Conservation (phyloP, 345 rosid genomes). For the Geranium rotundifolium region DNA sequence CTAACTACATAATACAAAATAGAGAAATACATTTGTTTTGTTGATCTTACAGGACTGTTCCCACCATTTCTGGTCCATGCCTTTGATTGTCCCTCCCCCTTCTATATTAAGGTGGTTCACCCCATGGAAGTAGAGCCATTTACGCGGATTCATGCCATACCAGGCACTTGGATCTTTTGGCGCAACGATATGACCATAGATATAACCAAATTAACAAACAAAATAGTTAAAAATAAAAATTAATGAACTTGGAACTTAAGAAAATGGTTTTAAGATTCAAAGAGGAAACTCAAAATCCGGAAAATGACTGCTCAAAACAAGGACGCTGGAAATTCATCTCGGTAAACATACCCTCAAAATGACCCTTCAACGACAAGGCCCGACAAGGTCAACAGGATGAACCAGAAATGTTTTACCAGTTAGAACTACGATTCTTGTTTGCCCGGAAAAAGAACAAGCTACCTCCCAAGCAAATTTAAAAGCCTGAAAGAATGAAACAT, state of each 20-base stretch:
- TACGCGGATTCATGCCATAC: slow-evolving; percentile 61
- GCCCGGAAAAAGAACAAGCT: slow-evolving; percentile 55
- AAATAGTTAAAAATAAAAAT: neutral
- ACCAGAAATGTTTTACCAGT: slow-evolving; percentile 38
- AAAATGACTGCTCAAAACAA: neutral
- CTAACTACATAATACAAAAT: slow-evolving; percentile 9
- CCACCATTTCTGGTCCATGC: slow-evolving; percentile 91
- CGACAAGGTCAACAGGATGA: slow-evolving; percentile 52
- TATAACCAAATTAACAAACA: slow-evolving; percentile 23
- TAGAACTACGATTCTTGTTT: slow-evolving; percentile 46
- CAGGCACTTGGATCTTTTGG: slow-evolving; percentile 66
- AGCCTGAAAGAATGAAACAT: slow-evolving; percentile 33
- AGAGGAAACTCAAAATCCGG: neutral
- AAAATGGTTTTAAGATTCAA: neutral
- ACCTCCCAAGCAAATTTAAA: slow-evolving; percentile 50
- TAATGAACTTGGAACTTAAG: neutral
- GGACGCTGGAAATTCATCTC: neutral
- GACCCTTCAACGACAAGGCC: slow-evolving; percentile 74
- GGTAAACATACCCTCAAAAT: slow-evolving; percentile 40
- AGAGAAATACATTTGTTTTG: slow-evolving; percentile 26
- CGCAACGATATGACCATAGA: slow-evolving; percentile 65
- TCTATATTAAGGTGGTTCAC: slow-evolving; percentile 59
- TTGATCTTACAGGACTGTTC: slow-evolving; percentile 64
- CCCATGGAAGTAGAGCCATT: slow-evolving; percentile 70
- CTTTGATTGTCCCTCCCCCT: slow-evolving; percentile 75